Conservation (phyloP, 2,329 filamentous ascomycete species). For the Monosporascus sp. region DNA sequence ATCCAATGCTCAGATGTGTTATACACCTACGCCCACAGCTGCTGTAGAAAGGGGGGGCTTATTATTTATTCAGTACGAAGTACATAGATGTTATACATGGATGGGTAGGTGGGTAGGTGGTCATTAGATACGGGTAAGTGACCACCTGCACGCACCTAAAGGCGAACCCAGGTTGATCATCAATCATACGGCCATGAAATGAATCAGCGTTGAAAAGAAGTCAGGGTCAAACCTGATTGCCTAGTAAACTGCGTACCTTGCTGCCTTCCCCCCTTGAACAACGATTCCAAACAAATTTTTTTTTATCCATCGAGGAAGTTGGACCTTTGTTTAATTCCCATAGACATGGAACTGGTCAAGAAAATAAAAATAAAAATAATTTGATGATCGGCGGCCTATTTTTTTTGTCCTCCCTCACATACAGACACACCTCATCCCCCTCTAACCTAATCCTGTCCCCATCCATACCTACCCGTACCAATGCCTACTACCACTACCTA, state of each 20-base stretch:
- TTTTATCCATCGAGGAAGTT: not conserved
- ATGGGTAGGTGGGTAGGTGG: not conserved
- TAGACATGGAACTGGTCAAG: not conserved
- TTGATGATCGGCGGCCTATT: not conserved
- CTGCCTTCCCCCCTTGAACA: not conserved
- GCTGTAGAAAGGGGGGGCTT: too few species aligned
- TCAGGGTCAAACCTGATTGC: not conserved
- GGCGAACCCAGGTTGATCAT: not conserved
- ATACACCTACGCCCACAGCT: too few species aligned
- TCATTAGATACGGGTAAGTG: not conserved
- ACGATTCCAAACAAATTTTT: not conserved
- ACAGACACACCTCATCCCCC: not conserved
- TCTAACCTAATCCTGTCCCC: not conserved
- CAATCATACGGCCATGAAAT: not conserved
- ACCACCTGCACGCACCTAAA: not conserved
- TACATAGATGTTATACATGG: not conserved
- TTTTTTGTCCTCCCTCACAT: not conserved
- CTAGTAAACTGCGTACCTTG: not conserved
- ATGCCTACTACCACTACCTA: slow-evolving; percentile 10
- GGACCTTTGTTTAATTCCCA: not conserved
- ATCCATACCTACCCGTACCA: not conserved
- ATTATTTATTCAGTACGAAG: not conserved
- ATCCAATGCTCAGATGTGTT: too few species aligned
- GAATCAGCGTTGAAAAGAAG: not conserved
- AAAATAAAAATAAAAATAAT: not conserved